These are phyloP conservation scores for Eucalyptus erythrocorys DNA, from an alignment of 345 rosid species.

Conservation along the genomic window DNA sequence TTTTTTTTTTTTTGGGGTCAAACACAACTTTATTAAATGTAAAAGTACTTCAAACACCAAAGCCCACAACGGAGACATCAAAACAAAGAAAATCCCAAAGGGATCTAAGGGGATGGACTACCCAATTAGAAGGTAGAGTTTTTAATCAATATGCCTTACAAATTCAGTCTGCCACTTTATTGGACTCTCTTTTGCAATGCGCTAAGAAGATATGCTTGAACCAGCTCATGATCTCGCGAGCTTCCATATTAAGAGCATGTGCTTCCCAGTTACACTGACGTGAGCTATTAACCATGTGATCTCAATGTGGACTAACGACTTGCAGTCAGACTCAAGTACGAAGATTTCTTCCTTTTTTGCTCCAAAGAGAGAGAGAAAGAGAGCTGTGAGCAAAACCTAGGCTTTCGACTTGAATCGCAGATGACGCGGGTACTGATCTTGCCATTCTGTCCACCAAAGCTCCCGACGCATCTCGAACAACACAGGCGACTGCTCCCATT, in stretches of 20 bases:
- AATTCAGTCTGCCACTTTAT: neutral
- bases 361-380: neutral
- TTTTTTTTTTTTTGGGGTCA: too few relatives aligned
- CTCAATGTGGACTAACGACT: neutral
- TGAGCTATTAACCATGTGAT: neutral
- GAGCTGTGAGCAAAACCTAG: neutral
- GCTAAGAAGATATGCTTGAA: neutral
- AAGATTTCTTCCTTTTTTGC: neutral
- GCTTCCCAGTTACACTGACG: neutral
- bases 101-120: accelerated
- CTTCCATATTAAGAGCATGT: too few relatives aligned
- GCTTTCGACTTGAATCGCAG: neutral
- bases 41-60: neutral
- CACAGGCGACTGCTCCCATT: neutral
- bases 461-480: neutral
- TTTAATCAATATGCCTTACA: neutral
- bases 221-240: neutral
- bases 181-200: neutral
- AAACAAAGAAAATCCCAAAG: neutral
- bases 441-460: accelerated
- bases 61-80: neutral
- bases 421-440: accelerated
- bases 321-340: neutral
- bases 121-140: neutral
- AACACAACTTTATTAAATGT: neutral